Evolutionary conservation across 2,329 filamentous ascomycete genomes (phyloP), one percentile per base, ranked within the genome.

Genomic region (Knufia petricola): DNA sequence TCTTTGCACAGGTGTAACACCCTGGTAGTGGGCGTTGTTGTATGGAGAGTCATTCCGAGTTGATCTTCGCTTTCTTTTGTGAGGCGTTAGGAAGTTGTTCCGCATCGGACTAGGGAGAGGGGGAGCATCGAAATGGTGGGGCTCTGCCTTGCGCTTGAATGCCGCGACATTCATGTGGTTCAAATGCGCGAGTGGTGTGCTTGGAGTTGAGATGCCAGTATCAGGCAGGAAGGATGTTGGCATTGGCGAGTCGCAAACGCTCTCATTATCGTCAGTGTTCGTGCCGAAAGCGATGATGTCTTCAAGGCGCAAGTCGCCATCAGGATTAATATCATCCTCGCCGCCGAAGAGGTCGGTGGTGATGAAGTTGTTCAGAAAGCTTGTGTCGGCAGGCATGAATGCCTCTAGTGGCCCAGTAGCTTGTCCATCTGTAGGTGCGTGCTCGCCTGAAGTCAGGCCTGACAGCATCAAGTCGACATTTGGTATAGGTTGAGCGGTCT

Each of bases 91-190:
- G 34, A 55, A 51, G 17, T 55, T 55, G 24, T 42, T 42, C 34
- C 47, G 55, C 20, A 54, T 50, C 65, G 56, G 70, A 64, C 42
- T 64, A 62, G 54, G 71, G 65, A 21, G 68, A 20, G 54, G 48
- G 21, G 54, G 48, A 24, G 51, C 53, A 32, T 39, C 34, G 30
- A 47, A 47, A 41, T 70, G 71, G 64, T 63, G 55, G 71, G 67
- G 58, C 72, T 66, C 60, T 71, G 59, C 51, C 54, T 77, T 76
- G 36, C 69, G 72, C 49, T 85, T 85, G 72, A 92, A 94, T 1
- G 85, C 84, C 31, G 84, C 84, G 30, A 92, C 85, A 12, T 83
- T 78, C 49, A 81, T 77, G 55, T 79, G 77, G 59, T 84, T 80
- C 32, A 88, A 78, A 56, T 84, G 81, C 47, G 75, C 26, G 9